Evolutionary conservation across 2,329 filamentous ascomycete genomes (phyloP), one percentile per base, ranked within the genome.

Genomic region (Huntiella abstrusa): DNA sequence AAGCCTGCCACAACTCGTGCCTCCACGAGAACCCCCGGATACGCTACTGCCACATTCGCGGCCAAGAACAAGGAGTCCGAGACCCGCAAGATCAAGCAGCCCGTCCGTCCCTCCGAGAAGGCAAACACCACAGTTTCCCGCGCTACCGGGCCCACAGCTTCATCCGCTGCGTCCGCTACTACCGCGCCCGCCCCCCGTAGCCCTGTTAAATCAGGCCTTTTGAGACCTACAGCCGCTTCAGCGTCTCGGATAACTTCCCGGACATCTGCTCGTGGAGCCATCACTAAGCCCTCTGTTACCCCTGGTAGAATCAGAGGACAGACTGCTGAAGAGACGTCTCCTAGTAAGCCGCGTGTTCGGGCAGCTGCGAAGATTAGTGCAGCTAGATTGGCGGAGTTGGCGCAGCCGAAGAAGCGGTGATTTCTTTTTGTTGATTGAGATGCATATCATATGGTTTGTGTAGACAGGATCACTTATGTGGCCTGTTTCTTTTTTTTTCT

Each of bases 81-180:
- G 8, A 46, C 40, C 8, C 48, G 48, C 38, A 49, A 49, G 44
- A 49, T 49, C 17, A 46, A 42, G 41, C 44, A 49, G 28, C 48
- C 48, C 8, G 48, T 49, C n/a, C 43, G 48, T 8, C 48, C 44
- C 8, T 46, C 48, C 8, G 48, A 49, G 28, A 49, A 47, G 40
- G 39, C 46, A 16, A 49, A 49, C 32, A 33, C 38, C 13, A 17
- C 46, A 33, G 41, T 41, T 16, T 45, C 43, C 17, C 43, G 43
- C 34, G 36, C 36, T 15, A 35, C 17, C 4, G 33, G 33, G n/a
- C 43, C 43, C 4, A 45, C 43, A 6, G 32, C 41, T 19, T 43
- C 41, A 12, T 34, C 32, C 11, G 11, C 1, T 32, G 33, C 41
- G 13, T 16, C 43, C 15, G 15, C 43, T 6, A 36, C 12, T 36